Percentiles rank a stretch among this genome's conserved stretches.
Conservation (phyloP, 2,329 filamentous ascomycete species). For the Sarocladium brachiariae region DNA sequence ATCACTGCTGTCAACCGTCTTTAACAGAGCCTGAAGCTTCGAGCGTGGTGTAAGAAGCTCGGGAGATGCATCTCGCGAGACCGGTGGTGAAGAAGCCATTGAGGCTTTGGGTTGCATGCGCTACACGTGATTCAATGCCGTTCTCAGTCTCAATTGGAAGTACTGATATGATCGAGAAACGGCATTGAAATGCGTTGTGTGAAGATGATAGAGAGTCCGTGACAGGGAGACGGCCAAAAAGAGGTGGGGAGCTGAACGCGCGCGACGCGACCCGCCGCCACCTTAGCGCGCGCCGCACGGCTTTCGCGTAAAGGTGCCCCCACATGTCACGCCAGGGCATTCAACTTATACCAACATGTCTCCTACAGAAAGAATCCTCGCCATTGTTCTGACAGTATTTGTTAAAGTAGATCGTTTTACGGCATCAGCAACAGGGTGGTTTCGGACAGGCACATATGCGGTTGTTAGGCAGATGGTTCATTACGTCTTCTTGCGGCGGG, state of each 20-base stretch:
- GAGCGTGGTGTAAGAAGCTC: slow-evolving; percentile 44
- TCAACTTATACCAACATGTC: neutral
- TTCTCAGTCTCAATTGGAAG: neutral
- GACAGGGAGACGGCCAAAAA: neutral
- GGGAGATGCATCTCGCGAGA: slow-evolving; percentile 33
- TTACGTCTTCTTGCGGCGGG: too few relatives aligned
- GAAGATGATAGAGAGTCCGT: neutral
- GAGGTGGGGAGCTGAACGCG: slow-evolving; percentile 6
- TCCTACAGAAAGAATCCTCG: too few relatives aligned
- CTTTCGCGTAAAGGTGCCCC: slow-evolving; percentile 4
- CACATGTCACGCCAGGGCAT: neutral
- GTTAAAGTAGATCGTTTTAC: too few relatives aligned
- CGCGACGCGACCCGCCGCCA: slow-evolving; percentile 9
- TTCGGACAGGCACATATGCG: too few relatives aligned
- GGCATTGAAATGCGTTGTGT: slow-evolving; percentile 6
- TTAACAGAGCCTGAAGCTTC: slow-evolving; percentile 49
- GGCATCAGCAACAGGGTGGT: too few relatives aligned
- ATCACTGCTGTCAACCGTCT: slow-evolving; percentile 41
- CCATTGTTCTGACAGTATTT: too few relatives aligned
- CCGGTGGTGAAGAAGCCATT: slow-evolving; percentile 37
- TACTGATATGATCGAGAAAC: neutral
- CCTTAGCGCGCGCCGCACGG: slow-evolving; percentile 4
- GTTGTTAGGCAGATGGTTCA: too few relatives aligned
- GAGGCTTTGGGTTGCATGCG: slow-evolving; percentile 37
- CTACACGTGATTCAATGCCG: neutral